These are phyloP conservation scores for Collybia sordida DNA, from an alignment of 768 basidiomycete genomes.

Conservation along the genomic window DNA sequence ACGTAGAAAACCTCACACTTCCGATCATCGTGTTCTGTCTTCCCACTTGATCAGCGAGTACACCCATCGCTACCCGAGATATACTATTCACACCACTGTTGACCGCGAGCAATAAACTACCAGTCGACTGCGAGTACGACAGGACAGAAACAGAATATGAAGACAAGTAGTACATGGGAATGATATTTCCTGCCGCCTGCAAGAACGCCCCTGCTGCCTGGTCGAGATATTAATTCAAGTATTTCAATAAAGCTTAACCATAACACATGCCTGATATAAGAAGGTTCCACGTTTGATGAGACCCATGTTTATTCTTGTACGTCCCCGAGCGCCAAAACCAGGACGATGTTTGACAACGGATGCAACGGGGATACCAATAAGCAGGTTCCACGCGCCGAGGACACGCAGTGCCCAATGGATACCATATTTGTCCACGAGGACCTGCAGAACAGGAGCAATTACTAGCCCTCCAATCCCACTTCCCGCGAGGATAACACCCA, in stretches of 20 bases:
- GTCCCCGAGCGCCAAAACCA: slow-evolving; percentile 20
- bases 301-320: slow-evolving; percentile 31
- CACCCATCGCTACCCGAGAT: slow-evolving; percentile 38
- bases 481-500: slow-evolving; percentile 42
- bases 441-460: slow-evolving; percentile 36
- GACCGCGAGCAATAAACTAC: slow-evolving; percentile 37
- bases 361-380: slow-evolving; percentile 33
- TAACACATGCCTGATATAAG: slow-evolving; percentile 32
- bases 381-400: slow-evolving; percentile 40
- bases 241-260: not conserved
- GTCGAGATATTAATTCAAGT: not conserved
- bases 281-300: slow-evolving; percentile 40
- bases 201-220: slow-evolving; percentile 40
- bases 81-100: slow-evolving; percentile 43
- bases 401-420: slow-evolving; percentile 34
- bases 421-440: slow-evolving; percentile 33
- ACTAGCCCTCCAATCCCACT: slow-evolving; percentile 43
- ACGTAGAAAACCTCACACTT: slow-evolving; percentile 23
- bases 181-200: slow-evolving; percentile 44
- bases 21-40: slow-evolving; percentile 43
- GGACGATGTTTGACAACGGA: slow-evolving; percentile 28
- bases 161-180: slow-evolving; percentile 42
- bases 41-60: slow-evolving; percentile 40
- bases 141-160: slow-evolving; percentile 41
- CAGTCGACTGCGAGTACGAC: slow-evolving; percentile 32